phyloP scores from a whole-genome alignment of 768 basidiomycete genomes.

The Suillus placidus region DNA sequence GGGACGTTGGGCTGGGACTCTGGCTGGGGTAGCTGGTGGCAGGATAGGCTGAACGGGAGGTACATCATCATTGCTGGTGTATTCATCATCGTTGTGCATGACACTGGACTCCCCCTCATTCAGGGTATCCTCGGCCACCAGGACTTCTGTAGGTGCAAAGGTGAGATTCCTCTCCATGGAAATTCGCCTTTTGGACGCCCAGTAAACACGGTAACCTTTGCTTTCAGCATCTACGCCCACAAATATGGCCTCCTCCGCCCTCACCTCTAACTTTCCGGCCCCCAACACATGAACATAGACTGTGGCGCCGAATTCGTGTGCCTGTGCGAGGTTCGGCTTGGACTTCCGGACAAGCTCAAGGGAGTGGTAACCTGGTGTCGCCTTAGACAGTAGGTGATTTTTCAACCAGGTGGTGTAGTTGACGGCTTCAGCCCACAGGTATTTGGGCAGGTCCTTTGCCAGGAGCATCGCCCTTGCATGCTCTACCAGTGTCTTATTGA shows the following conservation, averaged over 20 bases:
- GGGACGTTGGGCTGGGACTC: too few species aligned
- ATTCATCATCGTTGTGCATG: too few species aligned
- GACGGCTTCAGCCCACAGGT: conserved; percentile 21
- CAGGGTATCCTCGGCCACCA: background rate
- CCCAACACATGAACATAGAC: conserved; percentile 24
- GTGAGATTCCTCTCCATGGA: conserved; percentile 36
- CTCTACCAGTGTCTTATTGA: conserved; percentile 32
- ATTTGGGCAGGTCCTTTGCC: conserved; percentile 24
- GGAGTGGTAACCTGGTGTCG: conserved; percentile 28
- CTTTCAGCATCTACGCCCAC: conserved; percentile 39
- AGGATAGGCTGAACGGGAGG: background rate
- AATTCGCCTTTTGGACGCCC: conserved; percentile 17
- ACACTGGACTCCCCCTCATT: conserved; percentile 13
- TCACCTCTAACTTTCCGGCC: conserved; percentile 28
- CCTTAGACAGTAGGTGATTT: conserved; percentile 35
- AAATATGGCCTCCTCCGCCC: conserved; percentile 31
- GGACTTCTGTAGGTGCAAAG: background rate
- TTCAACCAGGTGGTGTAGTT: conserved; percentile 38
- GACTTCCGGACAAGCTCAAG: conserved; percentile 19
- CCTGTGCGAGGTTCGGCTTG: background rate
- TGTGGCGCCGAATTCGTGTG: background rate
- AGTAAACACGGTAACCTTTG: conserved; percentile 38
- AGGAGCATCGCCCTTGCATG: conserved; percentile 24
- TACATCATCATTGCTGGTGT: too few species aligned
- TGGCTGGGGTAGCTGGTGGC: too few species aligned